These are phyloP conservation scores for Pythium sukuiense DNA, from an alignment of 352 stramenopile genomes.

Conservation along the genomic window DNA sequence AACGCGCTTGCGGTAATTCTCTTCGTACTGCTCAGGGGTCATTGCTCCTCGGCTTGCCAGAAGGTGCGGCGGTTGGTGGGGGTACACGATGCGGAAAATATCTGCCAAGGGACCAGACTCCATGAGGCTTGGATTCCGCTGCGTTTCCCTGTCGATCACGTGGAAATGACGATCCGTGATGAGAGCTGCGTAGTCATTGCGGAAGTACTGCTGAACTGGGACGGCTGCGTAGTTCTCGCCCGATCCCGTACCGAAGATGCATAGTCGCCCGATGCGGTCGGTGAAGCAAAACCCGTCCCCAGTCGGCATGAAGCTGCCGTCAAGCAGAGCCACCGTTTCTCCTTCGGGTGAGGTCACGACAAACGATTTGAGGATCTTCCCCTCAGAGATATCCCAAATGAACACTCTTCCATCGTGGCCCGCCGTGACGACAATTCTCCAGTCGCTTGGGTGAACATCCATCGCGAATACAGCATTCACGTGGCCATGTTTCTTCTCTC, in stretches of 20 bases:
- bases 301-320: constrained; percentile 43
- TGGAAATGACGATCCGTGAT: constrained; percentile 88
- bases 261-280: constrained; percentile 49
- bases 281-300: constrained; percentile 49
- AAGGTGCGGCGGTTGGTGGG: constrained; percentile 71
- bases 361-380: constrained; percentile 35
- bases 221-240: constrained; percentile 30
- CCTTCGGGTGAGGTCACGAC: constrained; percentile 33
- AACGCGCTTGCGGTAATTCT: constrained; percentile 61
- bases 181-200: constrained; percentile 88
- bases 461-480: constrained; percentile 55
- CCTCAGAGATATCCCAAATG: constrained; percentile 55
- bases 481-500: constrained; percentile 35
- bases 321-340: constrained; percentile 41
- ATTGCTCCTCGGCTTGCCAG: constrained; percentile 33
- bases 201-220: constrained; percentile 82
- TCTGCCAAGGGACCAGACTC: constrained; percentile 72
- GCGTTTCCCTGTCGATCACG: constrained; percentile 86
- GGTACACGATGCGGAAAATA: constrained; percentile 72
- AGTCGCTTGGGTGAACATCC: constrained; percentile 49
- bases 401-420: constrained; percentile 61
- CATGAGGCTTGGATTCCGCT: constrained; percentile 86
- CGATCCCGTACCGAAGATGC: constrained; percentile 54
- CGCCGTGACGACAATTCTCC: constrained; percentile 46
- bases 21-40: constrained; percentile 49